Evolutionary conservation across 768 basidiomycete species (phyloP), one percentile per base, ranked within the genome.

Genomic region (Rhodotorula babjevae): DNA sequence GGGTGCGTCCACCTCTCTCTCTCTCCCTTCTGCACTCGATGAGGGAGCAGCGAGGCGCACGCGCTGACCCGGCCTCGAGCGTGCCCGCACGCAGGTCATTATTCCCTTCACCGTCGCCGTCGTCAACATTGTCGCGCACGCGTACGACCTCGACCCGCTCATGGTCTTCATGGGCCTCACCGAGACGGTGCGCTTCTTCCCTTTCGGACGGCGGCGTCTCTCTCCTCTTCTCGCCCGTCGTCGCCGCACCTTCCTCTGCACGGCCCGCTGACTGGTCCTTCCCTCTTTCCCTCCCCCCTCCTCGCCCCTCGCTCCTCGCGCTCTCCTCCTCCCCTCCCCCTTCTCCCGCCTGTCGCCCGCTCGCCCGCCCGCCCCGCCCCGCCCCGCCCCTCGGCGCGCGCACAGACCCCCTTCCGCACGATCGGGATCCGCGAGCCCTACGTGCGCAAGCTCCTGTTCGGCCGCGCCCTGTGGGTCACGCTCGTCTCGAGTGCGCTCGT

Each of bases 141-240:
- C 94, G 81, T 98, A 98, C 82, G 93, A 96, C 81, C 88, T 98
- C 64, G 95, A 97, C 80, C 96, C 96, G 19, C 84, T 98, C 78
- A 88, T 98, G 76, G 90, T 97, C 75, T 91, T 98, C 83, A 82
- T 97, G 78, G 88, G 88, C 71, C 91, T 91, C 81, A 94, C 93
- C 57, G 96, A 98, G 81, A 96, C 94, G 33, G 75, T 77, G 19
- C 23, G 77, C n/a, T n/a, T n/a, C n/a, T n/a, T n/a, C n/a, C n/a
- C n/a, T n/a, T n/a, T n/a, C n/a, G n/a, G n/a, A n/a, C n/a, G n/a
- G n/a, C n/a, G n/a, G n/a, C n/a, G n/a, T n/a, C n/a, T n/a, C n/a
- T n/a, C n/a, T 63, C 31, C 1, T 14, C 16, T 29, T 36, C 47
- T 25, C 58, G 1, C 50, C 36, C 27, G 63, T 62, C 56, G 11